phyloP scores from a whole-genome alignment of 179 eudicot species.

The Beta lomatogona region DNA sequence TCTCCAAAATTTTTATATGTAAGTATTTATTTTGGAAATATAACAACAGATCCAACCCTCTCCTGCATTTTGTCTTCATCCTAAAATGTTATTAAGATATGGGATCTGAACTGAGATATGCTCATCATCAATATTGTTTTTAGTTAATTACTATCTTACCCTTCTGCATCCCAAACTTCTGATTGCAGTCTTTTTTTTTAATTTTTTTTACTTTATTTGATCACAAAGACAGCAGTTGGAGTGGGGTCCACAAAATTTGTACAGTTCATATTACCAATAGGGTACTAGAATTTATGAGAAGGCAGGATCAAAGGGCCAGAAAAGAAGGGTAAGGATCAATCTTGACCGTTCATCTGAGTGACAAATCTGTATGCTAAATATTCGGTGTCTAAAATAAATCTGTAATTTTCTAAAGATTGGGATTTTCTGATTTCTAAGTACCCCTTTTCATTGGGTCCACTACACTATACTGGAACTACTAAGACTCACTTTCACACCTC shows the following conservation, averaged over 20 bases:
- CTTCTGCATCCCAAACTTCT: conserved; percentile 11
- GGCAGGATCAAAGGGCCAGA: conserved; percentile 14
- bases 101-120: conserved; percentile 44
- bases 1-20: conserved; percentile 11
- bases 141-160: conserved; percentile 25
- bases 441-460: conserved; percentile 22
- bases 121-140: conserved; percentile 7
- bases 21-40: conserved; percentile 26
- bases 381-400: conserved; percentile 36
- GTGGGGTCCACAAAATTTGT: conserved; percentile 8
- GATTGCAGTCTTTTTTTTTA: conserved; percentile 15
- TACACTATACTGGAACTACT: conserved; percentile 20
- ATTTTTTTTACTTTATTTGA: background rate
- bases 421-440: conserved; percentile 11
- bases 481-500: conserved; percentile 23
- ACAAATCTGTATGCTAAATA: conserved; percentile 51
- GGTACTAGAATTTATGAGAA: no score
- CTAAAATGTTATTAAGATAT: conserved; percentile 24
- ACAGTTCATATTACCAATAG: background rate
- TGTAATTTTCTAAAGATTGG: conserved; percentile 16
- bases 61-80: conserved; percentile 34
- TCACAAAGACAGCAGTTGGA: conserved; percentile 31
- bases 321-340: conserved; percentile 17
- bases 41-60: conserved; percentile 31
- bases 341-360: conserved; percentile 28